Evolutionary conservation across 2,329 filamentous ascomycete genomes (phyloP).

Genomic region (Coleophoma eucalyptorum): DNA sequence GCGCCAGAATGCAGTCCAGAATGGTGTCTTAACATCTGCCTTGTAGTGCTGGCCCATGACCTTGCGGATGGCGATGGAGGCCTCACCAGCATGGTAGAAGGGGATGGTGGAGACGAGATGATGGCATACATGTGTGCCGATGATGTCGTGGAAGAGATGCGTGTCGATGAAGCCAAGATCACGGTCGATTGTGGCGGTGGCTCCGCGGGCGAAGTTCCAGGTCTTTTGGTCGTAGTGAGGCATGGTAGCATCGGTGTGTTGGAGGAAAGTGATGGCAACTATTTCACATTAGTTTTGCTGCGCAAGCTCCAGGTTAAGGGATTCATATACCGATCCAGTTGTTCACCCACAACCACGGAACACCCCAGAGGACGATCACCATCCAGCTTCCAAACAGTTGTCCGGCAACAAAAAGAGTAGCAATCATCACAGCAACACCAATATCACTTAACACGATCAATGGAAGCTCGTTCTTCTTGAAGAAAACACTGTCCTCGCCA

Average conservation of each 20-base stretch:
- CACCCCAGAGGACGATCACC: conserved; percentile 53
- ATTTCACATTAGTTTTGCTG: background rate
- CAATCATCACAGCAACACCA: conserved; percentile 49
- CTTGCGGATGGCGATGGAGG: conserved; percentile 51
- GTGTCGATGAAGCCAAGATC: conserved; percentile 61
- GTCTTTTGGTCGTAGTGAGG: conserved; percentile 54
- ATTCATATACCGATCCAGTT: conserved; percentile 59
- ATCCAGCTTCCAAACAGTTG: conserved; percentile 52
- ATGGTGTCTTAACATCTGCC: conserved; percentile 32
- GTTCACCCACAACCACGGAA: conserved; percentile 68
- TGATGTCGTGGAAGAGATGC: conserved; percentile 65
- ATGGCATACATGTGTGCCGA: conserved; percentile 61
- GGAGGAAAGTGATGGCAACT: conserved; percentile 73
- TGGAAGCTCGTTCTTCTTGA: conserved; percentile 51
- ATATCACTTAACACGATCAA: conserved; percentile 57
- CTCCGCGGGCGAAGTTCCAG: conserved; percentile 61
- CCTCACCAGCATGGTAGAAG: conserved; percentile 57
- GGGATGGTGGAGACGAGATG: conserved; percentile 59
- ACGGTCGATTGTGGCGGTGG: conserved; percentile 59
- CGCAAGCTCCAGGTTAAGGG: background rate
- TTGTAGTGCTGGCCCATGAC: conserved; percentile 53
- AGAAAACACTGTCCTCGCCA: conserved; percentile 57
- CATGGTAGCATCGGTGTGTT: conserved; percentile 59
- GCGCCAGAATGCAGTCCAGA: conserved; percentile 30
- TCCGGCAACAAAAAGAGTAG: conserved; percentile 46